Evolutionary conservation across 208 protist genomes (phyloP).

Genomic region (Endotrypanum monterogeii): DNA sequence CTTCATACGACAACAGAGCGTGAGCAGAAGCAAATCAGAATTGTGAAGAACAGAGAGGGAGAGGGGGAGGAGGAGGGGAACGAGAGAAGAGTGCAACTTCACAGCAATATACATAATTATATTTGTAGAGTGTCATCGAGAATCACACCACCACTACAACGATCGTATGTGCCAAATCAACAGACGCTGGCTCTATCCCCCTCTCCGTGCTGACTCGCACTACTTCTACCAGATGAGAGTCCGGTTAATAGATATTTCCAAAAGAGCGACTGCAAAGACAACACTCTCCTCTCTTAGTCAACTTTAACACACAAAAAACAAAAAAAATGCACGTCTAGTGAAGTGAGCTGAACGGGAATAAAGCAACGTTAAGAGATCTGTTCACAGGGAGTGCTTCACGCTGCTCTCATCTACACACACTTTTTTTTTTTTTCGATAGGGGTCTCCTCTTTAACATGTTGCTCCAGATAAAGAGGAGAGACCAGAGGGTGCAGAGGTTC

Average conservation of each 20-base stretch:
- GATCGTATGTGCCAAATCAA: neutral
- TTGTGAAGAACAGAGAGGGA: neutral
- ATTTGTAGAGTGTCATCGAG: too few relatives aligned
- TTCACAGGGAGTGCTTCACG: too few relatives aligned
- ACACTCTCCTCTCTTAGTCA: too few relatives aligned
- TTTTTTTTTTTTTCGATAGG: neutral
- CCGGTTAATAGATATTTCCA: neutral
- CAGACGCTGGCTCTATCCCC: neutral
- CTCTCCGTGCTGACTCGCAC: neutral
- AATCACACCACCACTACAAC: too few relatives aligned
- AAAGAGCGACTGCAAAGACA: neutral
- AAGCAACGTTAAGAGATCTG: too few relatives aligned
- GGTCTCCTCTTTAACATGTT: neutral
- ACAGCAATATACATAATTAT: too few relatives aligned
- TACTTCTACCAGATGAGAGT: too few relatives aligned
- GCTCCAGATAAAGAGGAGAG: neutral
- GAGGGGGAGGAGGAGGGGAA: neutral
- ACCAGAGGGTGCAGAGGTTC: neutral
- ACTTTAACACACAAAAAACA: too few relatives aligned
- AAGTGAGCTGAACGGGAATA: too few relatives aligned
- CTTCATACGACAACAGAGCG: neutral
- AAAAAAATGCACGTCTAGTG: too few relatives aligned
- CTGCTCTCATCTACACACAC: neutral
- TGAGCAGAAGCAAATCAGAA: neutral
- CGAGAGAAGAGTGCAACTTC: neutral